Evolutionary conservation across 1,284 basidiomycete species (phyloP), one percentile per base, ranked within the genome.

Genomic region (Calocybe gambosa): DNA sequence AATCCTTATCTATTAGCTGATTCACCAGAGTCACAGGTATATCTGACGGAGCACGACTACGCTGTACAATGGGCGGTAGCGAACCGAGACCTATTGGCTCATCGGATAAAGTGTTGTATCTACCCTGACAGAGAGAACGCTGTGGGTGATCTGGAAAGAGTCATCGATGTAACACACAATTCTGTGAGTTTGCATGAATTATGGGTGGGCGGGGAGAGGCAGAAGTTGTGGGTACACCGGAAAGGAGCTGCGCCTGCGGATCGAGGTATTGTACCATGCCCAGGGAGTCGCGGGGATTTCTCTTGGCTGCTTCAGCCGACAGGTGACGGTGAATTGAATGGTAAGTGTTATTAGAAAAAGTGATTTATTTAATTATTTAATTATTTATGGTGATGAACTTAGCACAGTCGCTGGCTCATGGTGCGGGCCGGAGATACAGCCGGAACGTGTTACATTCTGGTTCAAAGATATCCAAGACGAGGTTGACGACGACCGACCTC

Each of bases 121-220:
- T 58, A 55, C 40, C 40, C 48, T 20, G 40, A 43, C 44, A 48
- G 28, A 43, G 23, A 42, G 29, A 36, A 25, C 31, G 10, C 8
- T 9, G 18, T 16, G 12, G 25, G 20, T 18, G 39, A 55, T 5
- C 47, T 66, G n/a, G 51, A 55, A 21, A 68, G 68, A 43, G 55
- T 68, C n/a, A 45, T 67, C n/a, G 66, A 69, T 39, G 61, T 68
- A n/a, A 65, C 64, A 4, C 65, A 68, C 49, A 70, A 68, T 50
- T 67, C 64, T 8, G 63, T 65, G 15, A 62, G 61, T 3, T 53
- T 48, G 35, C 58, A 61, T 36, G 19, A 49, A 4, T 43, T 61
- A 28, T 40, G 35, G 20, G 43, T 58, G 15, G 51, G 47, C 6
- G 56, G 45, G 3, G 54, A 51, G 26, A 47, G 45, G 1, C 42